Evolutionary conservation across 345 rosid genomes (phyloP).

Genomic region (Pelargonium nanum): DNA sequence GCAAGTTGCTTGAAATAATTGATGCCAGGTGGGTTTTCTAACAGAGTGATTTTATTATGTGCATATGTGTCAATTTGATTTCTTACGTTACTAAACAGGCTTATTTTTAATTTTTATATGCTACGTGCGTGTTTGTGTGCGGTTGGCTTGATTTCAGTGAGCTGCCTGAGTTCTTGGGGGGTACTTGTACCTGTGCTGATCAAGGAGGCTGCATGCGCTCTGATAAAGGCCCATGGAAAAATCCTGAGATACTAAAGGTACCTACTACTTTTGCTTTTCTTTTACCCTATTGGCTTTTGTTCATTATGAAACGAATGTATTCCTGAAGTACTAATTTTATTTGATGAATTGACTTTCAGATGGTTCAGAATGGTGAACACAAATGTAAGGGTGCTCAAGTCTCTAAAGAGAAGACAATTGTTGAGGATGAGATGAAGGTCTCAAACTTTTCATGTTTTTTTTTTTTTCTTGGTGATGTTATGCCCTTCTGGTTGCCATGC

Average conservation of each 20-base stretch:
- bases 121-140: background rate
- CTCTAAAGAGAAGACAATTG: slow-evolving; percentile 33
- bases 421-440: slow-evolving; percentile 30
- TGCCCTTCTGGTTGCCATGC: background rate
- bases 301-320: background rate
- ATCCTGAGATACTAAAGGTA: slow-evolving; percentile 67
- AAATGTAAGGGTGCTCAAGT: slow-evolving; percentile 32
- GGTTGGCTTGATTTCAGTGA: slow-evolving; percentile 37
- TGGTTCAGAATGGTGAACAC: slow-evolving; percentile 62
- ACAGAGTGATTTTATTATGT: background rate
- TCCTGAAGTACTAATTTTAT: background rate
- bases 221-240: slow-evolving; percentile 94
- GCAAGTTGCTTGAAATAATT: slow-evolving; percentile 87
- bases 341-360: slow-evolving; percentile 28
- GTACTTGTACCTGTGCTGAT: slow-evolving; percentile 78
- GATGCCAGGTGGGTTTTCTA: slow-evolving; percentile 49
- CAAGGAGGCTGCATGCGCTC: slow-evolving; percentile 85
- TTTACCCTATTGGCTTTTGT: background rate
- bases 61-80: background rate
- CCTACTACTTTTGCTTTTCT: background rate
- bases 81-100: background rate
- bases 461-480: background rate
- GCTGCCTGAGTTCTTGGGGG: slow-evolving; percentile 86
- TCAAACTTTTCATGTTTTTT: slow-evolving; percentile 29
- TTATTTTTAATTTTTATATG: background rate